Percentiles rank a stretch among this genome's conserved stretches.
These are phyloP conservation scores for Cephaloascus albidus DNA, from an alignment of 805 yeast species.

Conservation along the genomic window DNA sequence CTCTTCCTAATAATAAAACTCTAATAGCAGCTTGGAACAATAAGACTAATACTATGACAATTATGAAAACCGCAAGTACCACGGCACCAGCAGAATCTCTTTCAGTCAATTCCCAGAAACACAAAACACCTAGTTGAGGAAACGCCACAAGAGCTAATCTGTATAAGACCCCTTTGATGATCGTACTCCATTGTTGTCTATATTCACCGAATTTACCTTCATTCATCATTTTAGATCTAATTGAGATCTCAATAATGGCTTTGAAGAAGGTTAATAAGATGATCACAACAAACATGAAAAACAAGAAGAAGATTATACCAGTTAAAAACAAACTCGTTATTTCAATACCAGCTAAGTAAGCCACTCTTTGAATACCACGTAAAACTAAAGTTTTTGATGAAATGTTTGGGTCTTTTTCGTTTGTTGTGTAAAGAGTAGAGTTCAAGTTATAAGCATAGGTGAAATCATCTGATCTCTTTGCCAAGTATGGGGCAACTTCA, in stretches of 20 bases:
- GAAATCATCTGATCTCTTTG: constrained; percentile 29
- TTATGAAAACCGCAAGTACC: constrained; percentile 68
- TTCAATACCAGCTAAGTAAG: constrained; percentile 78
- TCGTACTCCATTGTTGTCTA: constrained; percentile 74
- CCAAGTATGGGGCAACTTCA: constrained; percentile 8
- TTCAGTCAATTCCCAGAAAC: constrained; percentile 83
- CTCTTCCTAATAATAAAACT: constrained; percentile 67
- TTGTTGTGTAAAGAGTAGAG: constrained; percentile 49
- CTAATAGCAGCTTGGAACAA: constrained; percentile 64
- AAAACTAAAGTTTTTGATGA: constrained; percentile 67
- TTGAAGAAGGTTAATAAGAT: constrained; percentile 54
- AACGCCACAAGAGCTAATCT: constrained; percentile 76
- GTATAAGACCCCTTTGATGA: constrained; percentile 83
- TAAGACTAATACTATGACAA: constrained; percentile 47
- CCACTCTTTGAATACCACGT: constrained; percentile 89
- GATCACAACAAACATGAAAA: constrained; percentile 57
- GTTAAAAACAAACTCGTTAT: constrained; percentile 81
- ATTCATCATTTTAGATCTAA: constrained; percentile 48
- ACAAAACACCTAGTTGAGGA: constrained; percentile 75
- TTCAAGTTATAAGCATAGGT: constrained; percentile 41
- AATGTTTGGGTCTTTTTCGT: constrained; percentile 54
- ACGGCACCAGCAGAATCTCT: constrained; percentile 78
- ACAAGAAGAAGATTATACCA: constrained; percentile 72
- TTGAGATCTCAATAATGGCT: constrained; percentile 54
- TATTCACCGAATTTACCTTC: constrained; percentile 65